Evolutionary conservation across 2,329 filamentous ascomycete species (phyloP), one percentile per base, ranked within the genome.

Genomic region (Clonostachys sp.): DNA sequence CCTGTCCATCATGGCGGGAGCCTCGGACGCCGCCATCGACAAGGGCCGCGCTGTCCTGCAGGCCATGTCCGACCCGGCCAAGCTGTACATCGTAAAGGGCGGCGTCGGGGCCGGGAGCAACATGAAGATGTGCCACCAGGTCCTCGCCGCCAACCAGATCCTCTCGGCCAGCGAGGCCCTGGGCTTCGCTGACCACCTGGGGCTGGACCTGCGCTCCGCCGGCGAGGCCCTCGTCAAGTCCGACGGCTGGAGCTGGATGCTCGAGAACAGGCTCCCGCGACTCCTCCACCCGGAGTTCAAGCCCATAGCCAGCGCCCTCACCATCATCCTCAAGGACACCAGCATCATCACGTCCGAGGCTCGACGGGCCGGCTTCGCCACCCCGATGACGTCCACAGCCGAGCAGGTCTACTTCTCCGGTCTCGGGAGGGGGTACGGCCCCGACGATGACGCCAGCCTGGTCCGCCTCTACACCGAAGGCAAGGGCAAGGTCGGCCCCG

Each of bases 1-100:
- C 0, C 64, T 87, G 40, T 87, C 84, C 7, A 90, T 91, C 59
- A 89, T 91, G 79, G 84, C 84, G 0, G 81, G 83, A 3, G 84
- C 75, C 0, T 69, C 77, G 0, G 72, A 78, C 1, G 72, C 70
- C 4, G 80, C 80, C 6, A 65, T 89, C 3, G 68, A 74, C 34
- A 77, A 76, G 48, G 83, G 76, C 1, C 73, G 72, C 18, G 75
- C 72, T 43, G 64, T 90, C 2, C 71, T 91, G 3, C 71, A 80
- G 45, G 77, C 78, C 54, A 80, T 91, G 71, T 79, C 85, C 2
- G 80, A 79, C 48, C 64, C 70, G 4, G 53, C 57, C 12, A 88
- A 87, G 60, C 68, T 91, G 6, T 84, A 82, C 59, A 68, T 83
- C 17, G 78, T 84, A 7, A 68, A 71, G 5, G 81, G 81, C 7